These are phyloP conservation scores for Ormosia semicastrata DNA, from an alignment of 306 rosid species.

Conservation along the genomic window DNA sequence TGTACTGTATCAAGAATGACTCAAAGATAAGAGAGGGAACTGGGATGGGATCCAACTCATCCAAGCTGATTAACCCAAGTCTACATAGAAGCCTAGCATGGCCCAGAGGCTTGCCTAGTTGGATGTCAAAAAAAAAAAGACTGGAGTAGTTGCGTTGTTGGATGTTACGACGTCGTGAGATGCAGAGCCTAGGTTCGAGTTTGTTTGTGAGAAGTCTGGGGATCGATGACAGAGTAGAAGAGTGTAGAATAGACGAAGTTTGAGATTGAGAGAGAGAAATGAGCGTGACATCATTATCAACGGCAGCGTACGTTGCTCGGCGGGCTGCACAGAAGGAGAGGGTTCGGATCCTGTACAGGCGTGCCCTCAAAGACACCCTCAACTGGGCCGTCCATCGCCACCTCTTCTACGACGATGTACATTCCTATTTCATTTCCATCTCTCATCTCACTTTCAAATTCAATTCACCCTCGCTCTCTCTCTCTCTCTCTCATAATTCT, in stretches of 20 bases:
- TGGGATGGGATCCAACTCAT: too few species aligned
- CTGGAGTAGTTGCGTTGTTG: too few species aligned
- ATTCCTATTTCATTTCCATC: neutral
- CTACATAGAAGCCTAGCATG: too few species aligned
- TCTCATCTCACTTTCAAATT: neutral
- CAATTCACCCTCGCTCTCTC: too few species aligned
- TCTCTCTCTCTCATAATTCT: neutral
- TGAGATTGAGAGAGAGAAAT: slow-evolving; percentile 25
- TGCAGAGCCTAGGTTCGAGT: too few species aligned
- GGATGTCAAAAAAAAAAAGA: too few species aligned
- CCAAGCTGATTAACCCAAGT: too few species aligned
- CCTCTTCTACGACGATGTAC: slow-evolving; percentile 84
- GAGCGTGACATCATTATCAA: slow-evolving; percentile 44
- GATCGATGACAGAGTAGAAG: neutral
- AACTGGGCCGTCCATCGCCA: slow-evolving; percentile 99
- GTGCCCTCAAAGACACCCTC: slow-evolving; percentile 89
- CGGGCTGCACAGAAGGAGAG: slow-evolving; percentile 91
- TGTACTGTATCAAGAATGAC: too few species aligned
- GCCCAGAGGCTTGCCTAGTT: too few species aligned
- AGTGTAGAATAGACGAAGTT: neutral
- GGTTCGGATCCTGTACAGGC: slow-evolving; percentile 93
- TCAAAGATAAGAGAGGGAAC: too few species aligned
- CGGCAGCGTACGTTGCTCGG: slow-evolving; percentile 68
- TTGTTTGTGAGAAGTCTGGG: neutral
- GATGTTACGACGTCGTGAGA: too few species aligned